Conservation (phyloP, 306 rosid species). For the Gastrolobium villosum region DNA sequence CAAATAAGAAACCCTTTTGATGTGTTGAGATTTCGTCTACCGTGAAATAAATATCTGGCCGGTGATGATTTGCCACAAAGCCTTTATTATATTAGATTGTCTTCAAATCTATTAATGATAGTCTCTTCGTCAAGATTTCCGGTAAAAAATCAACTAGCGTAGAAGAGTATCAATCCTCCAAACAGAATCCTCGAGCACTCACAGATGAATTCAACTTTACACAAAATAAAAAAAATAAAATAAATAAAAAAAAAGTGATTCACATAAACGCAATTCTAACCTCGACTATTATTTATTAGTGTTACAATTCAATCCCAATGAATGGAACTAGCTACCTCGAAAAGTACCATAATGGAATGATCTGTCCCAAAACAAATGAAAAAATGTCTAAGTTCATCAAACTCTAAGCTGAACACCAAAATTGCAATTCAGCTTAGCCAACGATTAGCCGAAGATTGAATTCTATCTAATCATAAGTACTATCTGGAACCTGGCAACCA, state of each 20-base stretch:
- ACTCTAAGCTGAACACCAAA: conserved; percentile 67
- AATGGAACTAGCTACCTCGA: conserved; percentile 58
- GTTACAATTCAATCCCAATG: conserved; percentile 58
- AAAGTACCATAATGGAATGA: conserved; percentile 46
- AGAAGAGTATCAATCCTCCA: too few species aligned
- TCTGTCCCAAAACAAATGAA: conserved; percentile 55
- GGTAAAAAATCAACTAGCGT: too few species aligned
- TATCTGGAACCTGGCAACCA: conserved; percentile 53
- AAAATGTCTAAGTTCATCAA: conserved; percentile 49
- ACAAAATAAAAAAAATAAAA: not conserved
- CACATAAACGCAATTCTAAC: not conserved
- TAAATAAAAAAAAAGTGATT: not conserved
- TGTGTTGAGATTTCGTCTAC: too few species aligned
- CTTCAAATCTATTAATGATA: too few species aligned
- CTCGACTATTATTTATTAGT: conserved; percentile 36
- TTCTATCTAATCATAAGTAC: conserved; percentile 54
- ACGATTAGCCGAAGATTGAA: conserved; percentile 50
- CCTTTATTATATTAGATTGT: too few species aligned
- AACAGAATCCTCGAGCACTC: too few species aligned
- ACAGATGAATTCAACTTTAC: too few species aligned
- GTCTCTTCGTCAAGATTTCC: too few species aligned
- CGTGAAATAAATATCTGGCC: too few species aligned
- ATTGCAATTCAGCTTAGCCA: conserved; percentile 66
- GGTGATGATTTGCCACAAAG: too few species aligned
- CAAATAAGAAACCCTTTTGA: too few species aligned